Base-by-base conservation (phyloP, 2,329 filamentous ascomycete genomes). In the Scedosporium minutisporum region DNA sequence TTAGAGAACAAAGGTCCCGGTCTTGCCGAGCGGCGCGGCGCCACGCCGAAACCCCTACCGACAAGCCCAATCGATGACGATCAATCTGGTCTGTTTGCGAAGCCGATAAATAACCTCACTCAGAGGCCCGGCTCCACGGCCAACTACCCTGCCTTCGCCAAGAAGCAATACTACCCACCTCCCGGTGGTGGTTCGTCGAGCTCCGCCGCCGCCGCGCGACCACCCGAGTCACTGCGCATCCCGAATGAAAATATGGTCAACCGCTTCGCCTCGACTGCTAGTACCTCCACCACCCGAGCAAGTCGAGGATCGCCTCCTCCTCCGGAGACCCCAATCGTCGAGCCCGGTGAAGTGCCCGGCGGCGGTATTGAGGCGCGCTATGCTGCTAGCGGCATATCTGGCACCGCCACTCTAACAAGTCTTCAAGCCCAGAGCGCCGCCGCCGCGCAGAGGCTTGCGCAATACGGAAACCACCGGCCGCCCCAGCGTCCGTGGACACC, bases 301-400 rank as follows among this genome's bases (percentile, higher is more conserved):
- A 93, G 90, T 70, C 85, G 95, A 68, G 95, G 95, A 53, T 97
- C 93, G 29, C 95, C 95, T 4, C 93, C 95, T 4, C 95, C 95
- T 1, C 95, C 95, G 7, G 93, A 97, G 73, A 97, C 95, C 0
- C 91, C 95, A 38, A 82, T 93, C 65, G 83, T 89, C 33, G 89
- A 88, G 48, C 90, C 89, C 1, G 86, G 85, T 18, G 80, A 80
- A 61, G 80, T 86, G n/a, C 85, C 88, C 2, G 86, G 86, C 62
- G 91, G 89, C 48, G 91, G 90, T 63, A 96, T 97, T 68, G 93
- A 96, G 73, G 90, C 91, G 60, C 86, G 92, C 62, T 97, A 96
- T 80, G 93, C 93, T 2, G 91, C 92, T 3, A 89, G 92, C 29
- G 93, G 93, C 42, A 96, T 96, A 66, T 90, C 92, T 2, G 93